Evolutionary conservation across 805 yeast genomes (phyloP), one percentile per base, ranked within the genome.

Genomic region (Candida sithepensis): DNA sequence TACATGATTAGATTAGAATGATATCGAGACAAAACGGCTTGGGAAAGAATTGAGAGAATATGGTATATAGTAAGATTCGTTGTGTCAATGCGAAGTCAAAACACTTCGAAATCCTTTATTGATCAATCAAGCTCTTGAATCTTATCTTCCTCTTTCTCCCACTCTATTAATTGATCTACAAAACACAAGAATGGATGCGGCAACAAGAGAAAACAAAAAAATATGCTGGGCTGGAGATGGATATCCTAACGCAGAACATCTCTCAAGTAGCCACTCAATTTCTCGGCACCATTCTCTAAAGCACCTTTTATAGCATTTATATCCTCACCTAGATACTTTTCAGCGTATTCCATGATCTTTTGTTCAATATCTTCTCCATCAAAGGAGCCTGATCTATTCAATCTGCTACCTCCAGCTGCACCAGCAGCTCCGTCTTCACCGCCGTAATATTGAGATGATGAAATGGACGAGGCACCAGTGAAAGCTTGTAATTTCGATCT

Each of bases 381-480:
- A 45, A 47, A 55, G 30, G 60, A 62, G 32, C 59, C 61, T 39
- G 61, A 50, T 45, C 66, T 48, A 26, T 40, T 51, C 21, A 44
- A 65, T 39, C 67, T 66, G 18, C 63, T 61, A 28, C 61, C 59
- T 42, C 61, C 63, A 26, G 56, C 28, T 5, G 28, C 21, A 4
- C 41, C 43, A 7, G 45, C 71, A 30, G 34, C 8, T 6, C 34
- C 34, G n/a, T 65, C 70, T n/a, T 60, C 66, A 63, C 88, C 92
- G 39, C 97, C 97, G 58, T 91, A 94, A 69, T 94, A 94, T 9
- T 94, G 82, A 32, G 91, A 78, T 2, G 97, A 90, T 1, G 98
- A 92, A 55, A 94, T 94, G 6, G 96, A 80, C 41, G 87, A 84
- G 2, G 98, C 96, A 46, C 92, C 94, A 49, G 79, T 80, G 68